Base-by-base conservation (phyloP, 208 protist species). In the Acanthamoeba culbertsoni region DNA sequence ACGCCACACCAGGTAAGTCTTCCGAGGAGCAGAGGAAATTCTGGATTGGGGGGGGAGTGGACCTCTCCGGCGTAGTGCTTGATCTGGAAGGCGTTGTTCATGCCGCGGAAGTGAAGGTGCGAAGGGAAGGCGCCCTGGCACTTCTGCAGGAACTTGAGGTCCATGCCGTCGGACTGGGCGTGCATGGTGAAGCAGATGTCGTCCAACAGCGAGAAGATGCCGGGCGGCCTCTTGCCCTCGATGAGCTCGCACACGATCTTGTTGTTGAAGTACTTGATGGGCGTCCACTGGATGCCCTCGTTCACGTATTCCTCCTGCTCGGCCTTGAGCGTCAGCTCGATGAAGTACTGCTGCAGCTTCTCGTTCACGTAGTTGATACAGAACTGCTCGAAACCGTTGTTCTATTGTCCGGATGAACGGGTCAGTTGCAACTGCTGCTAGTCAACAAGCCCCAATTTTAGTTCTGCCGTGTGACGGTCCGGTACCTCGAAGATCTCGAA, bases 331-430 rank as follows among this genome's bases (percentile, higher is more conserved):
- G 95, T 96, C 63, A 98, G 96, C 86, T 99, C 98, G 92, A 99
- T 99, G 94, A 99, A 99, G 88, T 99, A 98, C 95, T 99, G 98
- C 95, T 99, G 98, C 65, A 99, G 96, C 95, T 99, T 99, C 93
- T 99, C 98, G 94, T 99, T 99, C 45, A 99, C 98, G 95, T 99
- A 99, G 95, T 99, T 99, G 95, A 99, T 99, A 96, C 98, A 99
- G 40, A 99, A 98, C 96, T 99, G 98, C 95, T 99, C 99, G 94
- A 99, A 99, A 31, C 97, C 96, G 95, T 99, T 99, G 40, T 97
- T 96, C 40, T 98, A 93, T 35, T 14, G 65, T 18, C 14, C 28
- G 18, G 37, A 71, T 7, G 33, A 35, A 28, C 6, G 20, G 37
- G 31, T 45, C 6, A 79, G 18, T 91, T 37, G 20, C 6, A 31